Conservation (phyloP, 2,329 filamentous ascomycete genomes). For the Verticillium dahliae region DNA sequence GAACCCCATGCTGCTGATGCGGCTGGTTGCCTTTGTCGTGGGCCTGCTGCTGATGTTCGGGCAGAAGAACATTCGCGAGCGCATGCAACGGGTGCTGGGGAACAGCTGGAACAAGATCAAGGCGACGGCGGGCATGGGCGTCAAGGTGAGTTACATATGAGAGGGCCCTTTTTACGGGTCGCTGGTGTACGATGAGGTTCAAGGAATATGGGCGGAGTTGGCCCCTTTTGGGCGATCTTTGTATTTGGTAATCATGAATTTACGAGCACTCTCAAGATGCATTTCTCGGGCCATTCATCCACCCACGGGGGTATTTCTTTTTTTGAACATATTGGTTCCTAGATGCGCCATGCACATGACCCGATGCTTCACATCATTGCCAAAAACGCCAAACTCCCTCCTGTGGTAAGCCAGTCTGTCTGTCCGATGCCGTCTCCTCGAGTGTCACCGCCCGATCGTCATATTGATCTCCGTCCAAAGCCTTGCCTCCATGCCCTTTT, state of each 20-base stretch:
- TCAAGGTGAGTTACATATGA: conserved; percentile 95
- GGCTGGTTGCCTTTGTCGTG: conserved; percentile 70
- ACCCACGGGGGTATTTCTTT: not conserved
- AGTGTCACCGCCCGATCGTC: not conserved
- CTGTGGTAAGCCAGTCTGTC: not conserved
- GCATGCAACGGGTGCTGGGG: conserved; percentile 61
- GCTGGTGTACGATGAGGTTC: not conserved
- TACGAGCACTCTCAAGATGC: not conserved
- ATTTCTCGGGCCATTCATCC: not conserved
- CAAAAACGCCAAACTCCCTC: not conserved
- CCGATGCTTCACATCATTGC: not conserved
- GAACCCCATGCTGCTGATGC: conserved; percentile 51
- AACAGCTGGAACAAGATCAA: conserved; percentile 74
- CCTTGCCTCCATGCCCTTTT: not conserved
- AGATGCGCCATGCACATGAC: not conserved
- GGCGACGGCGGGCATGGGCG: conserved; percentile 87
- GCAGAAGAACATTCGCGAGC: conserved; percentile 66
- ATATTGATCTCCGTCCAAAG: not conserved
- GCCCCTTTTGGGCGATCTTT: not conserved
- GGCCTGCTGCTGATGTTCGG: conserved; percentile 73
- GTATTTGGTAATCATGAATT: not conserved
- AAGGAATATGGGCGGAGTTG: not conserved
- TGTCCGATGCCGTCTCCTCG: not conserved
- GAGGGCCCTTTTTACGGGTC: not conserved
- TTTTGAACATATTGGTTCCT: not conserved